A percentile compares a stretch with the other conserved stretches of the same genome.
These are phyloP conservation scores for Entomortierella chlamydospora DNA, from an alignment of 192 early-diverging fungal species.

Conservation along the genomic window DNA sequence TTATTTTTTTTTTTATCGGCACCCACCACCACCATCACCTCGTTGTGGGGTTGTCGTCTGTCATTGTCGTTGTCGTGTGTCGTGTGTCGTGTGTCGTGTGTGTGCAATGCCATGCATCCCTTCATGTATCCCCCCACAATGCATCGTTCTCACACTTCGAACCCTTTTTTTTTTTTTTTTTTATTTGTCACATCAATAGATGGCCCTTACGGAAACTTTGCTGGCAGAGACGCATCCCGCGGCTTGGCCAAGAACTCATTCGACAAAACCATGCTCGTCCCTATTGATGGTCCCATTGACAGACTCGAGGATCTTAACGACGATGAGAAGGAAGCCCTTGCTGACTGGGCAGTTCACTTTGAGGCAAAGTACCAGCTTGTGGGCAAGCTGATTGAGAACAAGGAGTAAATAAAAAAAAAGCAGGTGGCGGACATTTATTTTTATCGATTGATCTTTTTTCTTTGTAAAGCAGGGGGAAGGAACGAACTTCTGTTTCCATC, in stretches of 20 bases:
- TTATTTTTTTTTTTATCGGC: too few species aligned
- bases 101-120: too few species aligned
- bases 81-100: too few species aligned
- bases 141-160: too few species aligned
- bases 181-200: constrained; percentile 49
- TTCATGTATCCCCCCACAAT: too few species aligned
- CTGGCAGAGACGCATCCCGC: constrained; percentile 95
- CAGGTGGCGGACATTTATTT: too few species aligned
- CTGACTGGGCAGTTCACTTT: constrained; percentile 88
- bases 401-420: constrained; percentile 40
- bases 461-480: too few species aligned
- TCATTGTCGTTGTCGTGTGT: too few species aligned
- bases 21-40: too few species aligned
- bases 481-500: too few species aligned
- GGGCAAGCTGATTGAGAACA: constrained; percentile 72
- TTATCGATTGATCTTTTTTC: too few species aligned
- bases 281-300: constrained; percentile 82
- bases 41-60: too few species aligned
- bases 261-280: constrained; percentile 76
- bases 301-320: constrained; percentile 78
- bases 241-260: constrained; percentile 92
- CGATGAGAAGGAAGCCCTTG: constrained; percentile 79
- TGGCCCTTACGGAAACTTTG: constrained; percentile 96
- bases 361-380: constrained; percentile 81
- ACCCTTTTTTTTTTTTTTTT: not conserved